Base-by-base conservation (phyloP, 2,329 filamentous ascomycete species). In the Penicillium sp. region DNA sequence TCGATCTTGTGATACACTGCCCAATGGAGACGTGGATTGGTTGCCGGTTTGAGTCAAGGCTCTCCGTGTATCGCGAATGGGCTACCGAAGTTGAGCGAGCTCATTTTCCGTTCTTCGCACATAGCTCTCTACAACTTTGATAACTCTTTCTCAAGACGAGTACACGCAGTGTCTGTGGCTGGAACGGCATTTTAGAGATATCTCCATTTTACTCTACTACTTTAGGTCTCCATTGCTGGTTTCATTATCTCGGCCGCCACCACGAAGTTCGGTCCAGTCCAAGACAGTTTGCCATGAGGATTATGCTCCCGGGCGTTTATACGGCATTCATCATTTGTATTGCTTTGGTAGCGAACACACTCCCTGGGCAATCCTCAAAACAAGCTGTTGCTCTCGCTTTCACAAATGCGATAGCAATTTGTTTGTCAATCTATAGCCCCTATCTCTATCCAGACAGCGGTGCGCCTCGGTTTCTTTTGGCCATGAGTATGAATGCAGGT, bases 281-380 rank as follows among this genome's bases (percentile, higher is more conserved):
- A 15, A 24, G 36, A 40, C 26, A 40, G 7, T 40, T 40, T 26
- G 36, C 36, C 36, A 24, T 40, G 36, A 40, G 24, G 36, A 26
- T 40, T 17, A 40, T 40, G 36, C 36, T 40, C 26, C 36, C 36
- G n/a, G 36, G 36, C 17, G 36, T 40, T 15, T 40, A 40, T 17
- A 40, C 36, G 12, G 36, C 36, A 8, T 40, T 26, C 7, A 40
- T 40, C 21, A 26, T 40, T 26, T 20, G 36, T 15, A 40, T 40
- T 24, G 2, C 36, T 2, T 40, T 20, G 36, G 36, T 40, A 1
- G 36, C 36, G 9, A 40, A 40, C 8, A 40, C 36, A 7, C 36
- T 40, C 15, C 36, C 36, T 12, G 12, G 36, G 13, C 36, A 20
- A 15, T 40, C 36, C 3, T 40, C 36, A 3, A 40, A 40, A 17